A percentile compares a stretch with the other conserved stretches of the same genome.
phyloP scores from a whole-genome alignment of 345 rosid species.

The Citrus cavaleriei region DNA sequence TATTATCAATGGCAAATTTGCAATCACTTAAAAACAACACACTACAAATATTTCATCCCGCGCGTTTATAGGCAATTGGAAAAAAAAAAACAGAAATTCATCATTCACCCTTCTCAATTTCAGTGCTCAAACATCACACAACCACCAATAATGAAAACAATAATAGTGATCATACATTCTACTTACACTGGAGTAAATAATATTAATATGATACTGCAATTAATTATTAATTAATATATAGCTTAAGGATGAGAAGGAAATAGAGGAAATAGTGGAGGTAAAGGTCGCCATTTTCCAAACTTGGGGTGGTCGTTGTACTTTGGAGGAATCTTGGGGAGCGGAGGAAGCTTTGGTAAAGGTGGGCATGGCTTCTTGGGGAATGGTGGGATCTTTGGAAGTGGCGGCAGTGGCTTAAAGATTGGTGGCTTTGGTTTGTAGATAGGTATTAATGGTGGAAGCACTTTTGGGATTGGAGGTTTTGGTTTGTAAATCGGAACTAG shows the following conservation, averaged over 20 bases:
- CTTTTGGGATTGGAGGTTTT: conserved; percentile 19
- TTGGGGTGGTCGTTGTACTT: conserved; percentile 40
- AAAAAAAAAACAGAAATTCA: background rate
- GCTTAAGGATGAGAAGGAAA: conserved; percentile 18
- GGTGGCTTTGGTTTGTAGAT: conserved; percentile 8
- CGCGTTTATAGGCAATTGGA: background rate
- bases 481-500: conserved; percentile 14
- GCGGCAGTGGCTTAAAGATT: conserved; percentile 32
- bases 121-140: background rate
- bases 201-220: background rate
- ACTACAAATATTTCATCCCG: background rate
- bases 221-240: background rate
- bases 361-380: conserved; percentile 23
- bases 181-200: background rate
- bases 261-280: conserved; percentile 23
- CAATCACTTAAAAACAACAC: background rate
- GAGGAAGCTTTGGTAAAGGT: conserved; percentile 25
- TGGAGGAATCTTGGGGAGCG: conserved; percentile 37
- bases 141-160: background rate
- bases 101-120: background rate
- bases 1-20: background rate
- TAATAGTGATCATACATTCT: background rate
- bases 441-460: conserved; percentile 1
- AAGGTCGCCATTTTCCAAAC: conserved; percentile 51
- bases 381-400: conserved; percentile 50